Base-by-base conservation (phyloP, 2,329 filamentous ascomycete genomes). In the Coniochaeta pulveracea region DNA sequence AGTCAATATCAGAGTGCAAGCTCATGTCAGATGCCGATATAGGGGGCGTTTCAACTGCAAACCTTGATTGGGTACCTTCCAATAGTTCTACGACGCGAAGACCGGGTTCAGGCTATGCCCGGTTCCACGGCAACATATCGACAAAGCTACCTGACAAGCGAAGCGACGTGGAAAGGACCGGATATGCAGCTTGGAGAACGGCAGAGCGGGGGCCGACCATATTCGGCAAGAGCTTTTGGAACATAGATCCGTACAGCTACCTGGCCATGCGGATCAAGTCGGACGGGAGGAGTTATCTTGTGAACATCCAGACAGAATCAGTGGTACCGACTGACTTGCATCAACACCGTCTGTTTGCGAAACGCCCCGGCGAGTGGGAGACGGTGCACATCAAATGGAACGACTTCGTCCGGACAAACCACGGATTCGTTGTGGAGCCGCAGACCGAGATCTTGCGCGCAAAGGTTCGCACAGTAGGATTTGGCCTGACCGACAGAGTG, bases 321-420 rank as follows among this genome's bases (percentile, higher is more conserved):
- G 79, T 98, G 35, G 84, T 94, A 30, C 83, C 85, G 9, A 89
- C 86, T n/a, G 91, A 98, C 54, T 67, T 98, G 41, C 91, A 96
- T 56, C 91, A 98, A 55, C 91, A 98, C 56, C 69, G 91, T 32
- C 60, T 98, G 4, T 93, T 85, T 45, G 70, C 80, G 7, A 80
- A 78, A 48, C 72, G 74, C 7, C 78, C 83, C 0, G 86, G 86
- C 1, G 71, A 88, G 47, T 98, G 91, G 91, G 89, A 98, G 66
- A 95, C 91, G 2, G 72, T 95, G n/a, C 57, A 93, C 29, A 80
- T 98, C 42, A 82, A 81, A 40, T 91, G 88, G 71, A 80, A 79
- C 46, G 85, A 93, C 43, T 96, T 98, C 58, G 89, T 98, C 38
- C 71, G 91, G 41, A 98, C 91, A 10, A 96, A 95, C 51, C 76